Base-by-base conservation (phyloP, 202 grass and related monocot species). In the Thinopyrum obtusiflorum region DNA sequence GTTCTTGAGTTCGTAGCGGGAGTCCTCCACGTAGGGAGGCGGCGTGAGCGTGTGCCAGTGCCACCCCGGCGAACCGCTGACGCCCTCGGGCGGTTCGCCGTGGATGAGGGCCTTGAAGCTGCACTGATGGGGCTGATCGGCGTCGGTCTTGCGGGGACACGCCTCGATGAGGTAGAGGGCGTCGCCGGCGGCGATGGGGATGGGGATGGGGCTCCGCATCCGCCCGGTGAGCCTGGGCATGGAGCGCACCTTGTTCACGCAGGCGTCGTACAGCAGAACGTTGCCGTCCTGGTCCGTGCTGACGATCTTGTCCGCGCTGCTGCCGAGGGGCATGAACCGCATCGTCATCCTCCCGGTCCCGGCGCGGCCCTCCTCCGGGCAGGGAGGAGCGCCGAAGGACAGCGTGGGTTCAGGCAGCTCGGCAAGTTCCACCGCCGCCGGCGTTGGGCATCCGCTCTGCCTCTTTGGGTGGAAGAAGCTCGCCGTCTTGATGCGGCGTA, bases 101-200 rank as follows among this genome's bases (percentile, higher is more conserved):
- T 73, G 70, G 69, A 47, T 47, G 13, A 73, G 40, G 40, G 13
- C 70, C 40, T 17, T 73, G 70, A 73, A 73, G 70, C 39, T 73
- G 39, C 39, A 12, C 23, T 14, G 14, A 25, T 73, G 12, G 23
- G 69, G 69, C 39, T 73, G 37, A 14, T 47, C 69, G 39, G 39
- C 1, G 6, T 73, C 23, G 23, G 39, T 73, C 13, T 23, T 25
- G 23, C 37, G 21, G 6, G 68, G 68, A 3, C 21, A 46, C 5
- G 69, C 69, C 69, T 73, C 69, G 69, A 73, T 73, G 69, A 73
- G 69, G 69, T 73, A 73, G 23, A 73, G 69, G 23, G 69, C 39
- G 39, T 73, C 39, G 23, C 69, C 39, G 23, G 39, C 69, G 23
- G 69, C 39, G 69, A 73, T 73, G 39, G 69, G 39, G 69, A 73